phyloP scores from a whole-genome alignment of 108 stramenopile species.

The Discostella pseudostelligera region DNA sequence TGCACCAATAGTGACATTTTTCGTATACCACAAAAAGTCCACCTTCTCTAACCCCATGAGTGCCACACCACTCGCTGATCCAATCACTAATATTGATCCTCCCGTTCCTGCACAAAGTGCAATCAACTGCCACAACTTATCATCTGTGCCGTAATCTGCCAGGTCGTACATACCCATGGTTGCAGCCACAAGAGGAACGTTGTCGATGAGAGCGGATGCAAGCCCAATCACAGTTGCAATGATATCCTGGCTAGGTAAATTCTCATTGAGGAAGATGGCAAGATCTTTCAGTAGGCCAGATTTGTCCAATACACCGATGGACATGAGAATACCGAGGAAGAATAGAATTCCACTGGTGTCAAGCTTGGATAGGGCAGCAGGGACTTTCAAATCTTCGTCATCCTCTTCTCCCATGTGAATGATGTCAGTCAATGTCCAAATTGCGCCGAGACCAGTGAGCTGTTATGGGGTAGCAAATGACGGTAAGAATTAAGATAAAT shows the following conservation, averaged over 20 bases:
- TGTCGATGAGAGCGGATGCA: slow-evolving; percentile 91
- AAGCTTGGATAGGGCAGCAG: slow-evolving; percentile 75
- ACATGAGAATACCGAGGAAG: slow-evolving; percentile 95
- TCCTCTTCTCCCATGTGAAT: slow-evolving; percentile 92
- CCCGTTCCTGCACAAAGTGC: slow-evolving; percentile 95
- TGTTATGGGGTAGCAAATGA: slow-evolving; percentile 1
- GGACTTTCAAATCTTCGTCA: slow-evolving; percentile 76
- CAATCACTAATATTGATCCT: slow-evolving; percentile 92
- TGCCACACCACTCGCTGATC: slow-evolving; percentile 91
- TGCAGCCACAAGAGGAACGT: slow-evolving; percentile 92
- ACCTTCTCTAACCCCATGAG: slow-evolving; percentile 95
- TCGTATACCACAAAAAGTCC: slow-evolving; percentile 94
- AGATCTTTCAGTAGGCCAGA: slow-evolving; percentile 87
- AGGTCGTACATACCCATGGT: slow-evolving; percentile 96
- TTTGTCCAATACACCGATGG: slow-evolving; percentile 91
- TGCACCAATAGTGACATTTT: slow-evolving; percentile 84
- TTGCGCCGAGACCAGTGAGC: slow-evolving; percentile 89
- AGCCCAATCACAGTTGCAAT: slow-evolving; percentile 93
- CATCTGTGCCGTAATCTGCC: slow-evolving; percentile 83
- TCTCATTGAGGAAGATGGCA: slow-evolving; percentile 83
- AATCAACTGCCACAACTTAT: slow-evolving; percentile 92
- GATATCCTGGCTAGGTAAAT: slow-evolving; percentile 86
- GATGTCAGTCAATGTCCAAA: slow-evolving; percentile 93
- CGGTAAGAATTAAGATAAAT: neutral
- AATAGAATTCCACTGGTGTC: slow-evolving; percentile 90